Evolutionary conservation across 2,329 filamentous ascomycete species (phyloP), one percentile per base, ranked within the genome.

Genomic region (Paecilomyces sp.): DNA sequence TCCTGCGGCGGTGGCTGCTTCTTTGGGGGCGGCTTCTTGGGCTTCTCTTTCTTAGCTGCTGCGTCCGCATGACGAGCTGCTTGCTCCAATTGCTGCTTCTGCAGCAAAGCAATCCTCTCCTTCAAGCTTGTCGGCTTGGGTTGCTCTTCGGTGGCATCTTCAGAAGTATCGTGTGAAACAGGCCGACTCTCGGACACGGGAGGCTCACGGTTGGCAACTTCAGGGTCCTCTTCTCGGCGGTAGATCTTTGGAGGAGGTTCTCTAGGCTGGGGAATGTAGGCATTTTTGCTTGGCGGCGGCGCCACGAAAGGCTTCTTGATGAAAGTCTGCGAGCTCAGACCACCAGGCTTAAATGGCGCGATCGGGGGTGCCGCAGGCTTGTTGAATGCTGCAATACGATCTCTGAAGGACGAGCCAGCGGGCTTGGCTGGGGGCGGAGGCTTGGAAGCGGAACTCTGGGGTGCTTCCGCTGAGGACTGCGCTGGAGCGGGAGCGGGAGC

Each of bases 241-340:
- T 97, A 96, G 24, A 92, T 74, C 77, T 88, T 95, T 55, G 88
- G 82, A 4, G 88, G 83, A 1, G 88, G 87, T 63, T 94, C 89
- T 24, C 87, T 85, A 31, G 77, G 75, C 3, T 90, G 87, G 25
- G 94, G 91, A 9, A 99, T 83, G 69, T 91, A 99, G 25, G 93
- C 89, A 78, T 97, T 89, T 66, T 91, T 89, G 74, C 92, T 96
- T 0, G 94, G 94, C 18, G 94, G 94, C 57, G 94, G 92, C 3
- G 94, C 91, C 59, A 99, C 92, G 69, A 97, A 99, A 0, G 93
- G 92, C 76, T 97, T 97, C 82, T 93, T 97, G 75, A 99, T 87
- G 70, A 97, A 79, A 60, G 84, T 82, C 31, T 82, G 79, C 11
- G 77, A 72, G 60, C 81, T 76, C 28, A 88, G 77, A 1, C 85